phyloP scores from a whole-genome alignment of 2,329 filamentous ascomycete genomes.

The Aspergillus piperis region DNA sequence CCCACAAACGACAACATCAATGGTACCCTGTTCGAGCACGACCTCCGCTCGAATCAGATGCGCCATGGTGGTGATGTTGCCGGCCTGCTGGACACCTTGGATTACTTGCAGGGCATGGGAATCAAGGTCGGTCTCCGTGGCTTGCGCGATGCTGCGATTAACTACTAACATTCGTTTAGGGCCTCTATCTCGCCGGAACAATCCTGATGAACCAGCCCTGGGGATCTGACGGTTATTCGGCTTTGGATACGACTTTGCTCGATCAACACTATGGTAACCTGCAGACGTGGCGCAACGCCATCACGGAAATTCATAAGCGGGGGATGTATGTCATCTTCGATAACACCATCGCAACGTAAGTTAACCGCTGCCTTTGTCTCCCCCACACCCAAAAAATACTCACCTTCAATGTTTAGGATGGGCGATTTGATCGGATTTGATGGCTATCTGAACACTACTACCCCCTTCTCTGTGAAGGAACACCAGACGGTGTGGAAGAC shows the following conservation, averaged over 20 bases:
- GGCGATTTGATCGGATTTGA: slow-evolving; percentile 59
- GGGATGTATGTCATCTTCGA: slow-evolving; percentile 67
- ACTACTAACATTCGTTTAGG: slow-evolving; percentile 37
- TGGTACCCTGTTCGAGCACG: slow-evolving; percentile 61
- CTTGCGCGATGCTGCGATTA: not conserved
- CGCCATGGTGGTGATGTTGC: slow-evolving; percentile 62
- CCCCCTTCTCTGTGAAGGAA: slow-evolving; percentile 56
- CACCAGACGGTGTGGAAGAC: slow-evolving; percentile 60
- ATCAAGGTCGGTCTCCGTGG: slow-evolving; percentile 50
- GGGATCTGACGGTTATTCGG: slow-evolving; percentile 60
- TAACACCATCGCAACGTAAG: slow-evolving; percentile 63
- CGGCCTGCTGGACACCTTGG: slow-evolving; percentile 60
- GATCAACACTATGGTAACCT: slow-evolving; percentile 64
- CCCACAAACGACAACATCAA: slow-evolving; percentile 64
- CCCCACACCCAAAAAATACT: not conserved
- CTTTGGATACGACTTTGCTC: slow-evolving; percentile 62
- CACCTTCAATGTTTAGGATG: slow-evolving; percentile 35
- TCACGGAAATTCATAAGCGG: slow-evolving; percentile 59
- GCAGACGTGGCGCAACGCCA: slow-evolving; percentile 57
- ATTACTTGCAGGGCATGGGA: slow-evolving; percentile 65
- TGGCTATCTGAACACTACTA: slow-evolving; percentile 46
- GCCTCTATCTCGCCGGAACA: slow-evolving; percentile 62
- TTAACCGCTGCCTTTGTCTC: slow-evolving; percentile 2
- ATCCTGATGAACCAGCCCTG: slow-evolving; percentile 65
- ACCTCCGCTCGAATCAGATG: slow-evolving; percentile 60